Base-by-base conservation (phyloP, 257 asterid species). In the Pogostemon cablin region DNA sequence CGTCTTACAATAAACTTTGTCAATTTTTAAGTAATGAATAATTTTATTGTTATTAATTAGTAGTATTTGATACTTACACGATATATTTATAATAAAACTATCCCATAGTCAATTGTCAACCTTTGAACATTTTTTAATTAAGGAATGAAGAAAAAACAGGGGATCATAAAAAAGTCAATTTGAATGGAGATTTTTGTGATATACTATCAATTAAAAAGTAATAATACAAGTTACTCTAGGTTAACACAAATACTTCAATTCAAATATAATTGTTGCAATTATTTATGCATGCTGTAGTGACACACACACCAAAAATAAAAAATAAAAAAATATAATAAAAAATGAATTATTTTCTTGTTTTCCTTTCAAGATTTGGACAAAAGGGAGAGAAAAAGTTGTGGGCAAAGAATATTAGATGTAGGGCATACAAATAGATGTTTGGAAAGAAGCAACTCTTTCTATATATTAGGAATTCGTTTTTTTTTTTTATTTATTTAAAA, bases 361-460 rank as follows among this genome's bases (percentile, higher is more conserved):
- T 46, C 9, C 10, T 3, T 62, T 67, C 49, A 15, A 61, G 55
- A 67, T 52, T 67, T 77, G 61, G 69, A 73, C 65, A 66, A 71
- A 41, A 61, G 58, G 66, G 67, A 50, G 68, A 55, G 40, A 63
- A 62, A 56, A 62, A 48, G 64, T 4, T 68, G 69, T n/a, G 46
- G 74, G 58, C 77, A 70, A 63, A 71, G 74, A 73, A 77, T 67
- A 71, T 10, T 43, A 63, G 17, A 46, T 69, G 79, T 68, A 61
- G 79, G 74, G 46, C 60, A 68, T 68, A 53, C 48, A 42, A 66
- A 71, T 59, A 72, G 67, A 68, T 73, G 74, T 57, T 35, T 78
- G 70, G 71, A 65, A 79, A 74, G 69, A 65, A 72, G 64, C 81
- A 41, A 25, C 71, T 54, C 72, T 62, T 73, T 73, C 49, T 17